Evolutionary conservation across 225 moss, liverwort and hornwort species (phyloP).

Genomic region (Bryum argenteum): DNA sequence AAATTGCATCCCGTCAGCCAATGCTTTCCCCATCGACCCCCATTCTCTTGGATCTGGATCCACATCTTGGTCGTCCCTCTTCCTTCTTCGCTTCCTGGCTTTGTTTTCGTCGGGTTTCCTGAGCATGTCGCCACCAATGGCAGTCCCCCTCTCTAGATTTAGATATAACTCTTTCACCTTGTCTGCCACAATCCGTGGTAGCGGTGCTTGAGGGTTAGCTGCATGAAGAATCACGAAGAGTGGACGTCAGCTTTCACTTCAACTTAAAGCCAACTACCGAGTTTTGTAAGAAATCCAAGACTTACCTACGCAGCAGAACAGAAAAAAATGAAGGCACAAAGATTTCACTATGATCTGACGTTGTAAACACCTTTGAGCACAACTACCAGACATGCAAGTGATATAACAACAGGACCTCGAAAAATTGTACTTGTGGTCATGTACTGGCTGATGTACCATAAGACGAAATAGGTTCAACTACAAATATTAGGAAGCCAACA

Average conservation of each 20-base stretch:
- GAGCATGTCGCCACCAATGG: slow-evolving; percentile 48
- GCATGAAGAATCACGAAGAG: slow-evolving; percentile 21
- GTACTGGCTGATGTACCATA: background rate
- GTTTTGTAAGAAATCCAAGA: background rate
- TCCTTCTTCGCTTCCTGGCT: slow-evolving; percentile 66
- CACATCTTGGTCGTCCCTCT: slow-evolving; percentile 52
- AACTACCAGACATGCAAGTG: background rate
- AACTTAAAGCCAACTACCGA: background rate
- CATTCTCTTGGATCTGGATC: slow-evolving; percentile 55
- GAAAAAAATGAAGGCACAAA: background rate
- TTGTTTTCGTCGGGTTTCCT: slow-evolving; percentile 56
- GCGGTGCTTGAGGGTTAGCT: slow-evolving; percentile 55
- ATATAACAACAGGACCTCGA: background rate
- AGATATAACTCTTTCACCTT: slow-evolving; percentile 61
- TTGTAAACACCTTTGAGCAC: background rate
- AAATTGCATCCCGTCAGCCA: slow-evolving; percentile 59
- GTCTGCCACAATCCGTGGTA: slow-evolving; percentile 56
- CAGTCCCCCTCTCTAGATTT: slow-evolving; percentile 53
- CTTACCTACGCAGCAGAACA: slow-evolving; percentile 11
- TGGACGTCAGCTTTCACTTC: background rate
- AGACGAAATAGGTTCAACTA: background rate
- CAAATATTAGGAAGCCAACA: slow-evolving; percentile 13
- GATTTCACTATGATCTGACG: background rate
- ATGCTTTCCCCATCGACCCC: slow-evolving; percentile 60
- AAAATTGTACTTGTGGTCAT: background rate